Evolutionary conservation across 2,329 filamentous ascomycete genomes (phyloP).

Genomic region (Monilinia fructicola): DNA sequence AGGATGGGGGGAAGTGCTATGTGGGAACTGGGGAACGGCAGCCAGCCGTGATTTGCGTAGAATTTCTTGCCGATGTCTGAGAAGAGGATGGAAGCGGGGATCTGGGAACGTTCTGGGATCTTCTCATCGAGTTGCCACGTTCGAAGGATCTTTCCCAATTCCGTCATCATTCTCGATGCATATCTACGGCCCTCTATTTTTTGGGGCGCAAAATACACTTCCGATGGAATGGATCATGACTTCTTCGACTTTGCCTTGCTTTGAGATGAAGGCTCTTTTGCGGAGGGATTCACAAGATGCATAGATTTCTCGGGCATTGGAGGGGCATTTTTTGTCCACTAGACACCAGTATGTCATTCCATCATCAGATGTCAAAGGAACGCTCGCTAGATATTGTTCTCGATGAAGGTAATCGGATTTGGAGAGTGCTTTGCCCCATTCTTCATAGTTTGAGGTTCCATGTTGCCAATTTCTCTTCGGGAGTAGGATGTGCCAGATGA

Average conservation of each 20-base stretch:
- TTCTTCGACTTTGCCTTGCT: conserved; percentile 48
- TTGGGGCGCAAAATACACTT: conserved; percentile 72
- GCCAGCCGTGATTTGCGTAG: conserved; percentile 78
- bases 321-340: conserved; percentile 47
- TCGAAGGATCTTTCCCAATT: conserved; percentile 57
- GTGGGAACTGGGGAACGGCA: conserved; percentile 69
- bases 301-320: conserved; percentile 53
- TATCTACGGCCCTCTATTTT: conserved; percentile 73
- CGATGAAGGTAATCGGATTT: conserved; percentile 58
- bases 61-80: conserved; percentile 84
- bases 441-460: conserved; percentile 57
- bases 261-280: conserved; percentile 55
- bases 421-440: conserved; percentile 60
- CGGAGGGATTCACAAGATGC: conserved; percentile 64
- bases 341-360: conserved; percentile 64
- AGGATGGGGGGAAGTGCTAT: conserved; percentile 57
- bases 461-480: conserved; percentile 52
- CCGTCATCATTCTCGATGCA: conserved; percentile 70
- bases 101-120: conserved; percentile 41
- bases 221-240: conserved; percentile 71
- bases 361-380: conserved; percentile 57
- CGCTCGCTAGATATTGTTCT: conserved; percentile 56
- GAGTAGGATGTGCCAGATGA: conserved; percentile 56
- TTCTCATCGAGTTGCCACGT: conserved; percentile 51
- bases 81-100: conserved; percentile 74